These are phyloP conservation scores for Gorgonomyces haynaldii DNA, from an alignment of 192 early-diverging fungal species.

Conservation along the genomic window DNA sequence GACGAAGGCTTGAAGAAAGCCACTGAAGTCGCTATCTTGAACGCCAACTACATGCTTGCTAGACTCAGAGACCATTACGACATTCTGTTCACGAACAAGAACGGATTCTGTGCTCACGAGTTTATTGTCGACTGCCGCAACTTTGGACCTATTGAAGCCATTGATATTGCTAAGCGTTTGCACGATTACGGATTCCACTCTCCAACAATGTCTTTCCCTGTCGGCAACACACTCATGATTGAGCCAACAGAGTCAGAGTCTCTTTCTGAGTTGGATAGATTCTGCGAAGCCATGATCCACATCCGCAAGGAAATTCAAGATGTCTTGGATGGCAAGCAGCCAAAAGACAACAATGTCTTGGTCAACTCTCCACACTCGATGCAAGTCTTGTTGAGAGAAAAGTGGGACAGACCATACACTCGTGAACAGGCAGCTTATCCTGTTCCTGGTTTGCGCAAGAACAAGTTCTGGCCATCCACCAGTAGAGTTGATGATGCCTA, in stretches of 20 bases:
- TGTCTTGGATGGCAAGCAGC: conserved; percentile 73
- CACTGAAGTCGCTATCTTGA: conserved; percentile 84
- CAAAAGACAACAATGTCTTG: conserved; percentile 77
- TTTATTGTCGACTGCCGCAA: conserved; percentile 95
- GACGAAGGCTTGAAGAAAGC: conserved; percentile 78
- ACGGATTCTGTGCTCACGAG: conserved; percentile 97
- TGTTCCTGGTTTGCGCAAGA: conserved; percentile 60
- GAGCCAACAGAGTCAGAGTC: conserved; percentile 98
- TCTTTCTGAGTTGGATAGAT: conserved; percentile 86
- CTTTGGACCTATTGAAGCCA: conserved; percentile 78
- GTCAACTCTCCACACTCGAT: conserved; percentile 84
- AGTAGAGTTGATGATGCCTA: conserved; percentile 84
- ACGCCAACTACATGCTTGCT: conserved; percentile 97
- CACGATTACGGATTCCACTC: conserved; percentile 96
- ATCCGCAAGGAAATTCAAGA: conserved; percentile 88
- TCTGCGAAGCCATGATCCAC: conserved; percentile 95
- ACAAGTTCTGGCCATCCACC: conserved; percentile 98
- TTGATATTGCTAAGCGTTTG: conserved; percentile 97
- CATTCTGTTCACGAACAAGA: conserved; percentile 81
- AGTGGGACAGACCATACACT: conserved; percentile 80
- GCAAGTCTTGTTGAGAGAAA: conserved; percentile 58
- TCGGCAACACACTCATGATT: conserved; percentile 97
- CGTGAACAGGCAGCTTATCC: conserved; percentile 89
- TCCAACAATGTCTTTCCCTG: conserved; percentile 99
- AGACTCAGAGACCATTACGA: conserved; percentile 85